These are phyloP conservation scores for Jatropha curcas DNA, from an alignment of 345 rosid genomes.

Conservation along the genomic window DNA sequence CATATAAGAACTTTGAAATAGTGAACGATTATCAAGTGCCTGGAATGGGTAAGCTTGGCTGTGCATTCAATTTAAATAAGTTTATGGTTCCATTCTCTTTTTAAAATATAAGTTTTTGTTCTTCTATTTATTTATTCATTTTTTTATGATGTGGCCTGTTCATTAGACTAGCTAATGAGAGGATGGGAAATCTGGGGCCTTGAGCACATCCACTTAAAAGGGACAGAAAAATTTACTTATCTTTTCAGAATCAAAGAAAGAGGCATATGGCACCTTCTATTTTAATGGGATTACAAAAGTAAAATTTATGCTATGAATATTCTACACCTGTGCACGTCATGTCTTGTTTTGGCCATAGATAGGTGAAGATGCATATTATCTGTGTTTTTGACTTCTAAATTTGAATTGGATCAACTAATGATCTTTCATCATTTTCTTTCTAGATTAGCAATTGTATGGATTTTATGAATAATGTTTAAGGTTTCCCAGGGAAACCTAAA, in stretches of 20 bases:
- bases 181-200: background rate
- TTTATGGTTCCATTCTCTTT: background rate
- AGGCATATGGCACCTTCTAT: background rate
- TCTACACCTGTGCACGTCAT: background rate
- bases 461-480: no score
- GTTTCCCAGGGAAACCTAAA: no score
- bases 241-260: background rate
- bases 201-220: background rate
- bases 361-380: background rate
- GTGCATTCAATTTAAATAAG: background rate
- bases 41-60: slow-evolving; percentile 55
- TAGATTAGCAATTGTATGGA: no score
- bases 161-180: background rate
- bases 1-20: slow-evolving; percentile 81
- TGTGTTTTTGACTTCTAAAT: no score
- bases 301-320: background rate
- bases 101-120: background rate
- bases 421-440: no score
- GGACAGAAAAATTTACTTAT: background rate
- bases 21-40: slow-evolving; percentile 84
- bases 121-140: background rate
- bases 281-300: background rate
- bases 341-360: background rate
- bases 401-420: no score
- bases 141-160: background rate